Evolutionary conservation across 116 monocot genomes (phyloP).

Genomic region (Zostera marina): DNA sequence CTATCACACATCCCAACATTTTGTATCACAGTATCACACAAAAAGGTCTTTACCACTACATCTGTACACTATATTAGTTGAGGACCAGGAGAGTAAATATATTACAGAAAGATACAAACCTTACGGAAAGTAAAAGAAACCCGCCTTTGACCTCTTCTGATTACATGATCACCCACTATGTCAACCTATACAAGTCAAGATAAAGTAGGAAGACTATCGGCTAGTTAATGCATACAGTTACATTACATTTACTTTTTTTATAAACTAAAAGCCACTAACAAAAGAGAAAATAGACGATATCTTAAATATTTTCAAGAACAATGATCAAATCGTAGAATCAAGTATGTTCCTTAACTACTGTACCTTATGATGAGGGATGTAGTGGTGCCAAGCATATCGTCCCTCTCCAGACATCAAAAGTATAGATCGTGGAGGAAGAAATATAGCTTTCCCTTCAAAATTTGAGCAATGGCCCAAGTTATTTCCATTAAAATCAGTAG

Average conservation of each 20-base stretch:
- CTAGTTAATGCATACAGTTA: too few relatives aligned
- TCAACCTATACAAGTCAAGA: conserved; percentile 47
- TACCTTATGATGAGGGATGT: conserved; percentile 98
- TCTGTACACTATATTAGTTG: too few relatives aligned
- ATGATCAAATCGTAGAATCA: too few relatives aligned
- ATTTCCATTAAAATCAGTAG: conserved; percentile 11
- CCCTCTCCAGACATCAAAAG: conserved; percentile 93
- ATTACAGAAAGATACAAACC: conserved; percentile 22
- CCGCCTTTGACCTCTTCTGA: conserved; percentile 53
- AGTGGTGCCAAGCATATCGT: conserved; percentile 97
- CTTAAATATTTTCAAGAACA: not conserved
- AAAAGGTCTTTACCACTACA: too few relatives aligned
- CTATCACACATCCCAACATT: too few relatives aligned
- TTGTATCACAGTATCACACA: too few relatives aligned
- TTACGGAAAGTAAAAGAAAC: conserved; percentile 90
- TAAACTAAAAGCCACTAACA: not conserved
- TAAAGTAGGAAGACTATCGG: not conserved
- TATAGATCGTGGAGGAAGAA: conserved; percentile 83
- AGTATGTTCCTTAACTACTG: not conserved
- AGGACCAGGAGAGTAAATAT: not conserved
- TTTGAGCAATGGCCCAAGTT: conserved; percentile 8
- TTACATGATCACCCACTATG: conserved; percentile 28
- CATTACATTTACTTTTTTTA: too few relatives aligned
- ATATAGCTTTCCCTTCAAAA: conserved; percentile 50
- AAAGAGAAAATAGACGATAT: not conserved